phyloP scores from a whole-genome alignment of 345 rosid genomes.

The Mallotus nudiflorus region DNA sequence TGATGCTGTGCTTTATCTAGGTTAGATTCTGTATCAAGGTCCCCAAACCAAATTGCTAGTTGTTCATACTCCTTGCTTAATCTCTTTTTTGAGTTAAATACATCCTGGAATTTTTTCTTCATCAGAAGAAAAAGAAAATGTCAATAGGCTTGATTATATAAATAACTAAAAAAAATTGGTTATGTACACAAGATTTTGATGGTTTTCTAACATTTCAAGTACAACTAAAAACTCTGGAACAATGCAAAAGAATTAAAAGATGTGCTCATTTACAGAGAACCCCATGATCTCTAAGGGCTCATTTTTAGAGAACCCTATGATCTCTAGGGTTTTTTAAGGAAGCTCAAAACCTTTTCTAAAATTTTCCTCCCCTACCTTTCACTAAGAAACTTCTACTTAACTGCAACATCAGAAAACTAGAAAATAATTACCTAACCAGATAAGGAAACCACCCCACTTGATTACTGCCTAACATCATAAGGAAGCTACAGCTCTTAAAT shows the following conservation, averaged over 20 bases:
- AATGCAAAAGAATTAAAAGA: background rate
- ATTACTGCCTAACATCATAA: too few relatives aligned
- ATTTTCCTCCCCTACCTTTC: too few relatives aligned
- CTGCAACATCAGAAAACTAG: too few relatives aligned
- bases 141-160: background rate
- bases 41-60: constrained; percentile 76
- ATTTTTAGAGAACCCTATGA: too few relatives aligned
- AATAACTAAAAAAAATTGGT: background rate
- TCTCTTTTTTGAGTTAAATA: constrained; percentile 55
- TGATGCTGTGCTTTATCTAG: constrained; percentile 23
- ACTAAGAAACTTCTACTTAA: too few relatives aligned
- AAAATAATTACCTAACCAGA: too few relatives aligned
- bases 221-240: background rate
- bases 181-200: background rate
- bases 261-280: background rate
- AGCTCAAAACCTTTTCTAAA: too few relatives aligned
- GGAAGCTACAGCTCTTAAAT: too few relatives aligned
- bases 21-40: constrained; percentile 43
- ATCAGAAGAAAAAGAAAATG: constrained; percentile 5
- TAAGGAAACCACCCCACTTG: too few relatives aligned
- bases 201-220: background rate
- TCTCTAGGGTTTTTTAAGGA: too few relatives aligned
- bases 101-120: constrained; percentile 68
- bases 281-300: too few relatives aligned
- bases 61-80: constrained; percentile 71